These are phyloP conservation scores for Bruguiera parviflora DNA, from an alignment of 345 rosid species.

Conservation along the genomic window DNA sequence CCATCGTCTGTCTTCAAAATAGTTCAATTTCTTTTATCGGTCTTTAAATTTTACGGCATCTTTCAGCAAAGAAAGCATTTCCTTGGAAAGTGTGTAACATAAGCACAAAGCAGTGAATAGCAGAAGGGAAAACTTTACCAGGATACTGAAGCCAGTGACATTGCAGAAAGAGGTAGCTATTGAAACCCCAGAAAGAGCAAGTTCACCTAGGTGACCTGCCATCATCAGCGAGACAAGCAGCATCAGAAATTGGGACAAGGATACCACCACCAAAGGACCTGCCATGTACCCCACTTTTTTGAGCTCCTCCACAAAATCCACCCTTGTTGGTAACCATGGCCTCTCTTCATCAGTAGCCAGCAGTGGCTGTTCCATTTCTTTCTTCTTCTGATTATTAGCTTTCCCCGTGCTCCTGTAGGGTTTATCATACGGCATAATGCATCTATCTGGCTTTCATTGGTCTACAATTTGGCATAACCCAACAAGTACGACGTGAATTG, in stretches of 20 bases:
- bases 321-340: slow-evolving; percentile 10
- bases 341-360: slow-evolving; percentile 2
- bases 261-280: slow-evolving; percentile 31
- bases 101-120: neutral
- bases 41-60: too few relatives aligned
- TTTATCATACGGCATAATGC: too few relatives aligned
- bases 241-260: slow-evolving; percentile 15
- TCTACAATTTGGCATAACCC: too few relatives aligned
- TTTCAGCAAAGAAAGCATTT: neutral
- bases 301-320: slow-evolving; percentile 14
- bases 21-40: too few relatives aligned
- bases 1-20: too few relatives aligned
- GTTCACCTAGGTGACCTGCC: slow-evolving; percentile 33
- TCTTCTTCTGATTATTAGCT: neutral
- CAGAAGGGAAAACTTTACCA: neutral
- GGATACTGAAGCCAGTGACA: slow-evolving; percentile 28
- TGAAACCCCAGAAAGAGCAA: slow-evolving; percentile 25
- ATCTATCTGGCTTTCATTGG: too few relatives aligned
- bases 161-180: slow-evolving; percentile 26
- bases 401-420: neutral
- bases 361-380: slow-evolving; percentile 2
- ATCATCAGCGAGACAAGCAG: slow-evolving; percentile 25
- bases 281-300: slow-evolving; percentile 27
- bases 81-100: neutral
- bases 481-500: too few relatives aligned